These are phyloP conservation scores for Salix suchowensis DNA, from an alignment of 345 rosid species.

Conservation along the genomic window DNA sequence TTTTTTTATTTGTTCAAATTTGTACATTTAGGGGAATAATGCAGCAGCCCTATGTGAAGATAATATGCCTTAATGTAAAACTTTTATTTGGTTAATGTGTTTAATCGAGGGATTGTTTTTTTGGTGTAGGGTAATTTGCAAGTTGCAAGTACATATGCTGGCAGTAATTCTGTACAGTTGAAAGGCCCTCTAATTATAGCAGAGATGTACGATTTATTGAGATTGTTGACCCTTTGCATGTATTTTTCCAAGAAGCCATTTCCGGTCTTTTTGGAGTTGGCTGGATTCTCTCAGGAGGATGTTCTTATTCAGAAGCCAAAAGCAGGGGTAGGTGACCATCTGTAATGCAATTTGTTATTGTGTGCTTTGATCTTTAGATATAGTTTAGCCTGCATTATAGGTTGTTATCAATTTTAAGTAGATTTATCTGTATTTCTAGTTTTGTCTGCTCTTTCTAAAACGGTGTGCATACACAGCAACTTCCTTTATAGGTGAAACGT, in stretches of 20 bases:
- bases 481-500: neutral
- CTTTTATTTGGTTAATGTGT: neutral
- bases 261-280: slow-evolving; percentile 72
- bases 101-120: neutral
- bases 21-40: neutral
- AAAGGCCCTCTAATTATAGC: slow-evolving; percentile 59
- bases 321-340: slow-evolving; percentile 68
- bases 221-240: slow-evolving; percentile 76
- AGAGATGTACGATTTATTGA: slow-evolving; percentile 57
- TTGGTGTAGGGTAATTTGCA: slow-evolving; percentile 60
- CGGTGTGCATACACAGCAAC: neutral
- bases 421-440: neutral
- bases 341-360: neutral
- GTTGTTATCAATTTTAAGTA: neutral
- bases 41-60: neutral
- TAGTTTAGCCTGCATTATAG: neutral
- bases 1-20: neutral
- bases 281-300: slow-evolving; percentile 68
- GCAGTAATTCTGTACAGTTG: slow-evolving; percentile 52
- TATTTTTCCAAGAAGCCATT: slow-evolving; percentile 92
- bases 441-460: neutral
- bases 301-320: slow-evolving; percentile 93
- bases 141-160: slow-evolving; percentile 81
- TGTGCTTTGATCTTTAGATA: neutral
- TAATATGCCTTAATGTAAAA: neutral